Conservation (phyloP, 805 yeast genomes). For the Hanseniaspora jakobsenii region DNA sequence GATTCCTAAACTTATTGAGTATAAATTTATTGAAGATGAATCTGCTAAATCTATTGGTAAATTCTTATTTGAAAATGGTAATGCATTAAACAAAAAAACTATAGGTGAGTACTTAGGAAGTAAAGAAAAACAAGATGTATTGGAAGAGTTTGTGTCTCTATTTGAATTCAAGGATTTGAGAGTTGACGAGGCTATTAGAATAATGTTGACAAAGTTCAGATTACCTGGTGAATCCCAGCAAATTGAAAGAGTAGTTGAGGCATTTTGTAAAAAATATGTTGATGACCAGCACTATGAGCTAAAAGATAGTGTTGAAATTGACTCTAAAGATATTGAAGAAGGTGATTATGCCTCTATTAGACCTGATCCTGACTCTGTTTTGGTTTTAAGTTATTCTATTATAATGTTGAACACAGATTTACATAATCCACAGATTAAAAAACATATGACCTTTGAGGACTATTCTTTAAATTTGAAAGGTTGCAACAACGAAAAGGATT, state of each 20-base stretch:
- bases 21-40: constrained; percentile 46
- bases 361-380: constrained; percentile 78
- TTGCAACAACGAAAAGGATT: constrained; percentile 62
- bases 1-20: constrained; percentile 46
- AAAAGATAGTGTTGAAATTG: constrained; percentile 15
- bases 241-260: constrained; percentile 82
- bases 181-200: constrained; percentile 86
- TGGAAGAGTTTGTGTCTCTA: constrained; percentile 51
- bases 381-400: constrained; percentile 78
- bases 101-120: constrained; percentile 80
- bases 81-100: constrained; percentile 72
- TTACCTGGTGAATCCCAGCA: constrained; percentile 97
- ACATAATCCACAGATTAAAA: constrained; percentile 84
- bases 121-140: constrained; percentile 47
- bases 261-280: constrained; percentile 72
- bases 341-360: constrained; percentile 38
- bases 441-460: constrained; percentile 78
- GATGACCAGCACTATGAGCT: constrained; percentile 39
- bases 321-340: constrained; percentile 18
- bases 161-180: constrained; percentile 69
- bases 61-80: constrained; percentile 67
- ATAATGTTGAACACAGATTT: constrained; percentile 90
- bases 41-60: constrained; percentile 56
- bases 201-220: constrained; percentile 69
- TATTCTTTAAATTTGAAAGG: constrained; percentile 73